phyloP scores from a whole-genome alignment of 2,329 filamentous ascomycete species.

The Cryoendolithus antarcticus region DNA sequence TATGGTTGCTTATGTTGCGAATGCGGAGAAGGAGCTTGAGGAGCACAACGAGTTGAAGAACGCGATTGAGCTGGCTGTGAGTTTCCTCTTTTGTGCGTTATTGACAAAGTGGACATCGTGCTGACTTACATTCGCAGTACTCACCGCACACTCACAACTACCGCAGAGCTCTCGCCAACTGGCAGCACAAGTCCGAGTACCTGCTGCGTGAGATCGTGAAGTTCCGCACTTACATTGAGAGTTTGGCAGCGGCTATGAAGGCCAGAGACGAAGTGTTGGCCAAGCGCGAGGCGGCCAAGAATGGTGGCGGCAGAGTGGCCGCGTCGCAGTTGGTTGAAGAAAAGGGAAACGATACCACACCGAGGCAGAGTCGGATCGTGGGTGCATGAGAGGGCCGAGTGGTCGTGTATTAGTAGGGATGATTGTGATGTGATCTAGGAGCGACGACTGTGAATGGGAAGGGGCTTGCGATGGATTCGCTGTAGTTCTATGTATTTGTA shows the following conservation, averaged over 20 bases:
- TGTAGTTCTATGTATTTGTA: no score
- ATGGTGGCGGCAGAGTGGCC: no score
- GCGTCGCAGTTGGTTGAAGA: no score
- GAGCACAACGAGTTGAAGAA: constrained; percentile 78
- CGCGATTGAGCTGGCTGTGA: constrained; percentile 69
- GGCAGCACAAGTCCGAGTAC: constrained; percentile 92
- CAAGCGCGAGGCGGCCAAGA: no score
- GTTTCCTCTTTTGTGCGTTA: constrained; percentile 14
- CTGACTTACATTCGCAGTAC: constrained; percentile 39
- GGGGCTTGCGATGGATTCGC: no score
- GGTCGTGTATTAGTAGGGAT: no score
- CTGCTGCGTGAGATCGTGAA: constrained; percentile 90
- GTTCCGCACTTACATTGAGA: constrained; percentile 89
- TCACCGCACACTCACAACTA: constrained; percentile 73
- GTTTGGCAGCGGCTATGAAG: constrained; percentile 56
- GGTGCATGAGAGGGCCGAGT: no score
- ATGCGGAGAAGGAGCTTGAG: constrained; percentile 74
- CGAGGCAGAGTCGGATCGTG: no score
- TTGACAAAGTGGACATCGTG: neutral
- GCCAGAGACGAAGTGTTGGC: constrained; percentile 53
- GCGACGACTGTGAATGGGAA: no score
- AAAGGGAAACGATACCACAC: no score
- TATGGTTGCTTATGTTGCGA: constrained; percentile 66
- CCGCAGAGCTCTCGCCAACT: constrained; percentile 80
- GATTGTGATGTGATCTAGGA: no score